Evolutionary conservation across 106 monocot species (phyloP).

Genomic region (Chionographis japonica): DNA sequence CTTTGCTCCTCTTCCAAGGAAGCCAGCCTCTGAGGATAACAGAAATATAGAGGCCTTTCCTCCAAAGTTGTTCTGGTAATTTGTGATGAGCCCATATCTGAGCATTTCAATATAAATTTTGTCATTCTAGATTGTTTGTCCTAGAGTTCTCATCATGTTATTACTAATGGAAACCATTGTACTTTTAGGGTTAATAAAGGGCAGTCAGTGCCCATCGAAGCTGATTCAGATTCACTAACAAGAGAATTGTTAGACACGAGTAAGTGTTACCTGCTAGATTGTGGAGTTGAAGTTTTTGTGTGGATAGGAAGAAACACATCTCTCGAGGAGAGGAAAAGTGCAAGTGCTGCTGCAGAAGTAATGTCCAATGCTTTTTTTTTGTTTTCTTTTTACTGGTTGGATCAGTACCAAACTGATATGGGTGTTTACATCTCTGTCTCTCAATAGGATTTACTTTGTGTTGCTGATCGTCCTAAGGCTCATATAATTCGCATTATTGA

Average conservation of each 20-base stretch:
- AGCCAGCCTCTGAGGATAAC: constrained; percentile 41
- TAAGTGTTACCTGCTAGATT: constrained; percentile 89
- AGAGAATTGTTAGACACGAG: constrained; percentile 72
- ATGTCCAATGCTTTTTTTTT: not conserved
- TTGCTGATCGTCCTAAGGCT: constrained; percentile 42
- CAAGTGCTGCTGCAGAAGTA: constrained; percentile 87
- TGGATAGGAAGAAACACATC: constrained; percentile 91
- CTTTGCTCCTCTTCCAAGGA: constrained; percentile 92
- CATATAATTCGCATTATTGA: constrained; percentile 78
- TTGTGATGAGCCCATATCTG: not conserved
- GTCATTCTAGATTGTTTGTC: not conserved
- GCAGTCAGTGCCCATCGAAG: constrained; percentile 33
- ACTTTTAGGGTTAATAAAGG: constrained; percentile 55
- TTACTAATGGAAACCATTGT: not conserved
- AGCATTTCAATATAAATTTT: not conserved
- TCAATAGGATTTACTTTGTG: constrained; percentile 52
- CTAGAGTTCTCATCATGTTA: not conserved
- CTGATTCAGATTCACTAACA: constrained; percentile 59
- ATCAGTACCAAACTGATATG: not conserved
- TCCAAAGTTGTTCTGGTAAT: constrained; percentile 64
- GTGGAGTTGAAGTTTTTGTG: constrained; percentile 76
- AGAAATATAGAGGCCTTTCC: constrained; percentile 21
- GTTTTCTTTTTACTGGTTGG: not conserved
- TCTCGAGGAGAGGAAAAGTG: constrained; percentile 81
- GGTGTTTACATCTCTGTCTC: constrained; percentile 2